These are phyloP conservation scores for Fraxinus platypoda DNA, from an alignment of 305 asterid species.

Conservation along the genomic window DNA sequence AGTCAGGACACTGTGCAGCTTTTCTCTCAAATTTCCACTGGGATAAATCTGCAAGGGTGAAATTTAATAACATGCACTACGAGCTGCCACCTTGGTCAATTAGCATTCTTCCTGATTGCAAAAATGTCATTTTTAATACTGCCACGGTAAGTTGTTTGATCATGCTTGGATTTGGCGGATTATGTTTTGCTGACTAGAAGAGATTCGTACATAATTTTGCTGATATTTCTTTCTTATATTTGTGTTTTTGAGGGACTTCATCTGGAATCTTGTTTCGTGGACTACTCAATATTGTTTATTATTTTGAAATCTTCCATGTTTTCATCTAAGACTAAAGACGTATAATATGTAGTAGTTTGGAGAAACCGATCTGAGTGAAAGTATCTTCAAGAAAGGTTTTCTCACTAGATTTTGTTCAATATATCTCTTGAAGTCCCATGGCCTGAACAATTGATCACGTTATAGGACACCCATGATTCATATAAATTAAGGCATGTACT, in stretches of 20 bases:
- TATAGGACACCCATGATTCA: background rate
- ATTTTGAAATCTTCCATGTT: background rate
- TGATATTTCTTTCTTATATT: constrained; percentile 2
- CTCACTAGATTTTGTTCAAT: constrained; percentile 1
- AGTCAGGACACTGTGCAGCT: constrained; percentile 79
- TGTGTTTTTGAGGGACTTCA: background rate
- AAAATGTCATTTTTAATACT: constrained; percentile 64
- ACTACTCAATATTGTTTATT: background rate
- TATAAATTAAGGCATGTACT: background rate
- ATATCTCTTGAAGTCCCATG: background rate
- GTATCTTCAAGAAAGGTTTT: background rate
- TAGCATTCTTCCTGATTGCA: constrained; percentile 92
- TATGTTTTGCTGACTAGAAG: background rate
- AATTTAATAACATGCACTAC: constrained; percentile 56
- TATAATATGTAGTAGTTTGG: background rate
- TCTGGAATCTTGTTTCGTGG: background rate
- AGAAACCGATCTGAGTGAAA: background rate
- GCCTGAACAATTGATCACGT: background rate
- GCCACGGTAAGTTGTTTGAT: constrained; percentile 57
- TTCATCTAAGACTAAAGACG: background rate
- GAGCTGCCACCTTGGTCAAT: constrained; percentile 96
- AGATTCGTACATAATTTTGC: background rate
- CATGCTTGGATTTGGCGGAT: background rate
- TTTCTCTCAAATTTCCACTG: constrained; percentile 76
- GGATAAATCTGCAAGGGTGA: constrained; percentile 59